Percentiles rank a stretch among this genome's conserved stretches.
Conservation (phyloP, 306 rosid genomes). For the Lathyrus oleraceus region DNA sequence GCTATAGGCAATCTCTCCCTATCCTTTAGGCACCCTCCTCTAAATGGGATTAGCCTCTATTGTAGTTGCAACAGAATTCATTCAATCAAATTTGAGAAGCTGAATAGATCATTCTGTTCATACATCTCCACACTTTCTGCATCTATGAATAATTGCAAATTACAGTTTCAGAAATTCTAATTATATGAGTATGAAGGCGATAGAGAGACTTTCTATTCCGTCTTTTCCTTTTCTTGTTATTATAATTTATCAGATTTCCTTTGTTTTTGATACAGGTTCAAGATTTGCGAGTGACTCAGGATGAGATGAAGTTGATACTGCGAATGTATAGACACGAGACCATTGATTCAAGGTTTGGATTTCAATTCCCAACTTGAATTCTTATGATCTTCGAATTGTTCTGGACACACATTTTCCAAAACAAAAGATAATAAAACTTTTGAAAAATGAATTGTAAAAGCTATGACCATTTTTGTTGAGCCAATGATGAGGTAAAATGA, state of each 20-base stretch:
- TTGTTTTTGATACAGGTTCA: constrained; percentile 58
- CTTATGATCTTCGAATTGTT: constrained; percentile 21
- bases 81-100: no score
- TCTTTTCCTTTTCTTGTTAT: constrained; percentile 10
- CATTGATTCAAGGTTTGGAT: constrained; percentile 77
- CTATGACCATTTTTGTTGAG: constrained; percentile 3
- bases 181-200: background rate
- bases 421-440: background rate
- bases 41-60: no score
- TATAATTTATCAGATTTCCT: background rate
- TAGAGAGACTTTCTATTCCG: constrained; percentile 1
- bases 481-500: background rate
- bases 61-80: no score
- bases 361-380: constrained; percentile 19
- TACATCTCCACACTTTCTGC: no score
- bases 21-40: no score
- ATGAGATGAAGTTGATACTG: constrained; percentile 69
- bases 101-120: no score
- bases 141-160: no score
- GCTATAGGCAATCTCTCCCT: no score
- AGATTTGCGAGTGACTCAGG: constrained; percentile 56
- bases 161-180: no score
- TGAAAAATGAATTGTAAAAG: background rate
- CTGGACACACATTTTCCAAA: background rate
- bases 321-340: constrained; percentile 87